Base-by-base conservation (phyloP, 371 early-diverging fungal species). In the Umbelopsis sp. region DNA sequence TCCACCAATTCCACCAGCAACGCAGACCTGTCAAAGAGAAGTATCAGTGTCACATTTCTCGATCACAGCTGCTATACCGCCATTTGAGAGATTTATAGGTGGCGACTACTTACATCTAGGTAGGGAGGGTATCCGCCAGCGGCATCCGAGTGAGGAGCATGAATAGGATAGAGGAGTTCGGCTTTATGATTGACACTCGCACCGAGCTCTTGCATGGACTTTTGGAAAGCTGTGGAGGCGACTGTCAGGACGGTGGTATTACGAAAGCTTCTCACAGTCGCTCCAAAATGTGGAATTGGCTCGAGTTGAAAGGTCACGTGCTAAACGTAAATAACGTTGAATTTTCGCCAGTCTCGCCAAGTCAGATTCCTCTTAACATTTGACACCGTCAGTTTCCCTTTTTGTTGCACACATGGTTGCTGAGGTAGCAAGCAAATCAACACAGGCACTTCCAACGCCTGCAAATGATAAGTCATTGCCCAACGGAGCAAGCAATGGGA, bases 1-100 rank as follows among this genome's bases (percentile, higher is more conserved):
- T 44, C 92, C 93, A 66, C 88, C 93, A 48, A 93, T 69, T 12
- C 89, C 91, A 53, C 93, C 93, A 32, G 88, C 88, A 66, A 90
- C 70, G 65, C 88, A 80, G 50, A 87, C 82, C 91, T 92, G 67
- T 69, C 4, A 22, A 57, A 22, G 18, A 35, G 48, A 14, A 52
- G 44, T 6, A 22, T 41, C 64, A 44, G 50, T 50, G 25, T 53
- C 64, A 37, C 10, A 68, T 63, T 50, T 50, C 57, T 57, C 57
- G 57, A 18, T 18, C 48, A 18, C 29, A 18, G 32, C 29, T 18
- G 7, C 14, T 57, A 14, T 14, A 57, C 22, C 18, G 32, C n/a
- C 57, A 12, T 18, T 12, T 41, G 18, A 44, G 29, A 5, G 24
- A 64, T 52, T 63, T 16, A 0, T 0, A 41, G 41, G 35, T 18